Conservation (phyloP, 2,329 filamentous ascomycete species). For the Colletotrichum tropicale region DNA sequence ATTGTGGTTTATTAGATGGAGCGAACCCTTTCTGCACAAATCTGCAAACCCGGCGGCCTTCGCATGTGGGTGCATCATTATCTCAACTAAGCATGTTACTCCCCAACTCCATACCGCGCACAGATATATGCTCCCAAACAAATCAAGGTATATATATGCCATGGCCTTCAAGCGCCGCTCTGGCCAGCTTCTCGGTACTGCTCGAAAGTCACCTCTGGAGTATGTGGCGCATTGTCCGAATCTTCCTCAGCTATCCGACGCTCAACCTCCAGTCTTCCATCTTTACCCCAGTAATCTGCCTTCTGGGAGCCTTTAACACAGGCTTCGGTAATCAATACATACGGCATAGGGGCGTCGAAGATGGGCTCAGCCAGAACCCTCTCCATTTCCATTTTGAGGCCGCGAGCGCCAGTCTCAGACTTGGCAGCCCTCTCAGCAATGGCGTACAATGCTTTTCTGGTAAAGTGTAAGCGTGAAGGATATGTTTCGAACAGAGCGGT, state of each 20-base stretch:
- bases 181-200: constrained; percentile 50
- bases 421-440: constrained; percentile 72
- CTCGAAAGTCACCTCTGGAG: constrained; percentile 38
- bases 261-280: constrained; percentile 72
- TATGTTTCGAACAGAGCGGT: constrained; percentile 82
- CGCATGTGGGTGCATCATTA: background rate
- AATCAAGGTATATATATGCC: background rate
- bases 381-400: constrained; percentile 81
- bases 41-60: background rate
- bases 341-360: constrained; percentile 80
- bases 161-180: constrained; percentile 44
- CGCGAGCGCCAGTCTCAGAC: constrained; percentile 76
- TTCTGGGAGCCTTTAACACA: constrained; percentile 69
- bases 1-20: background rate
- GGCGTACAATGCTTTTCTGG: constrained; percentile 77
- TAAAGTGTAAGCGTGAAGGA: constrained; percentile 84
- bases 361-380: constrained; percentile 79
- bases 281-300: constrained; percentile 69
- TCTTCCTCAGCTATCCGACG: constrained; percentile 71
- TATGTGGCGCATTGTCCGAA: constrained; percentile 21
- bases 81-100: background rate
- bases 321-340: constrained; percentile 74
- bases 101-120: background rate
- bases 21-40: background rate
- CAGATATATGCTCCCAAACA: background rate